Evolutionary conservation across 2,329 filamentous ascomycete species (phyloP).

Genomic region (Endocalyx cinctus): DNA sequence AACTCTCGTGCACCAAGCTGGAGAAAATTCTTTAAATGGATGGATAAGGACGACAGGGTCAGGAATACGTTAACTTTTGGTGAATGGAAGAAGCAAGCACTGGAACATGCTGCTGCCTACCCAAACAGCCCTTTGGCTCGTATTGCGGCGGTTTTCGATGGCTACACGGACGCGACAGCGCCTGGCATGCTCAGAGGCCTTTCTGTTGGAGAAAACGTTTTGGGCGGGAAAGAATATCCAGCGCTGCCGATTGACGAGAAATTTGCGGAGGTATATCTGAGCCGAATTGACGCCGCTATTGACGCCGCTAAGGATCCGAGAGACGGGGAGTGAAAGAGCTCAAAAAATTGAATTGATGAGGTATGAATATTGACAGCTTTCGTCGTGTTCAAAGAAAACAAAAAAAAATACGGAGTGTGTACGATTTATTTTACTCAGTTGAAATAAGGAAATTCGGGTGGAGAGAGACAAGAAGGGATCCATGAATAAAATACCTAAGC

Average conservation of each 20-base stretch:
- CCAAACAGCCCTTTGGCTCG: conserved; percentile 17
- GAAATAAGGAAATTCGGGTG: too few relatives aligned
- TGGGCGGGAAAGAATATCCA: conserved; percentile 18
- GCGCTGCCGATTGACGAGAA: conserved; percentile 13
- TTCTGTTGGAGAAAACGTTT: conserved; percentile 17
- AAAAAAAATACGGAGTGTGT: too few relatives aligned
- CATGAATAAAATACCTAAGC: too few relatives aligned
- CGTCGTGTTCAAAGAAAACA: too few relatives aligned
- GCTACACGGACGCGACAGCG: conserved; percentile 18
- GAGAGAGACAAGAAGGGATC: too few relatives aligned
- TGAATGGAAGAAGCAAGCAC: conserved; percentile 18
- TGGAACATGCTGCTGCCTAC: conserved; percentile 15
- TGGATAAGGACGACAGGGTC: conserved; percentile 11
- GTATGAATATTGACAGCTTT: too few relatives aligned
- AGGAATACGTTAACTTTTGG: conserved; percentile 17
- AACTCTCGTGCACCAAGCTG: conserved; percentile 18
- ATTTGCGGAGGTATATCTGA: conserved; percentile 11
- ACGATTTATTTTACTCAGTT: too few relatives aligned
- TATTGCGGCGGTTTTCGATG: conserved; percentile 22
- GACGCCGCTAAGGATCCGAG: too few relatives aligned
- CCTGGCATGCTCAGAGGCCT: conserved; percentile 18
- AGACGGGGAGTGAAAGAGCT: too few relatives aligned
- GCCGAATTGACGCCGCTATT: conserved; percentile 4
- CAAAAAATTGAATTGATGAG: too few relatives aligned
- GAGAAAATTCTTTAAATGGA: conserved; percentile 19